Base-by-base conservation (phyloP, 306 rosid genomes). In the Clitoria ternatea region DNA sequence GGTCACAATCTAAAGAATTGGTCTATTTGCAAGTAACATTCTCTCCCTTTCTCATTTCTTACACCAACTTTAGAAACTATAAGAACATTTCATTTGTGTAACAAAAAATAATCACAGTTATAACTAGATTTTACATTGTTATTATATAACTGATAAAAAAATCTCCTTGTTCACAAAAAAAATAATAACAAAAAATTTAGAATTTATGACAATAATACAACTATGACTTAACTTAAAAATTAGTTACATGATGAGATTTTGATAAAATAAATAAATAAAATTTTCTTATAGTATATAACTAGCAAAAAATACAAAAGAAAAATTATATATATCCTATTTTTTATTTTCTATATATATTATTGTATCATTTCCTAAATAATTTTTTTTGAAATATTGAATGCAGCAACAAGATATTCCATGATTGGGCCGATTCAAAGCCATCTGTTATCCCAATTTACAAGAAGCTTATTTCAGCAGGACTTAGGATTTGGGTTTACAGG, bases 401-500 rank as follows among this genome's bases (percentile, higher is more conserved):
- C 66, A 91, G 96, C 70, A 1, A 33, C n/a, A 83, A 78, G 52
- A 83, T 87, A 72, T 89, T 85, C 37, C 6, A 67, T 2, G 55
- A 68, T 0, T 92, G 98, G 98, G 56, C 23, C 7, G 82, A 92
- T 62, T 83, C 95, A 67, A 88, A 76, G 82, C 82, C 88, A 70
- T 76, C 96, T 1, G 88, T 92, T 52, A 83, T 92, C 52, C 98
- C 98, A 23, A 86, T 92, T 57, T 89, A 89, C 88, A 84, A 86
- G 84, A 92, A 89, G 77, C 95, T 92, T 1, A 92, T 92, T 17
- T 80, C 83, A 61, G 88, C 88, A 55, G 85, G 88, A 20, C 89
- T 89, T 55, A 87, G 90, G 66, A 88, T 92, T 57, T 92, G 98
- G 98, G 85, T 92, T 36, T 89, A 92, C 82, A 92, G 98, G 96